Evolutionary conservation across 495 filamentous ascomycete genomes (phyloP), one percentile per base, ranked within the genome.

Genomic region (Penicillium steckii): DNA sequence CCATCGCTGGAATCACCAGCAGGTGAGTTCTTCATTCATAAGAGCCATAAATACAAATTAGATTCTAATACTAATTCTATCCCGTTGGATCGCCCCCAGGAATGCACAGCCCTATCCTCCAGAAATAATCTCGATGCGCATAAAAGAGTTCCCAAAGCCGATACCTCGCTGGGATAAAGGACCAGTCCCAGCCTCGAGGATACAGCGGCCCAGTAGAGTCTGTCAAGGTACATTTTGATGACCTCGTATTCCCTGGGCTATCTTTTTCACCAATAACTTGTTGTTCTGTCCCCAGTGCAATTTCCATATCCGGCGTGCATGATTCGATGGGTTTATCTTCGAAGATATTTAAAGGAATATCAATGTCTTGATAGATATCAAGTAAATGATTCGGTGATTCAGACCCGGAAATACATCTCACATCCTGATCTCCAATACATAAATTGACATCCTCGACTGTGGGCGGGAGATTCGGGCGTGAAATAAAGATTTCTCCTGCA

Each of bases 121-220:
- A 94, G 66, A 98, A 98, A 64, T 98, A 98, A 70, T 98, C 94
- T 46, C 94, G 77, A 73, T 98, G 94, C 13, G 92, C 87, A 73
- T 91, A 91, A 66, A 97, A 88, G n/a, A 95, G 72, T 72, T 95
- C 83, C 89, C 95, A 94, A 8, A 92, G 77, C 64, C 85, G 85
- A 56, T 85, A 85, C 40, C 83, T 71, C 8, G 79, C 66, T 13
- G 89, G 87, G 17, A 91, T 66, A 22, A 70, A 55, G 47, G 71
- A 69, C 54, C 75, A 71, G 13, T 66, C 52, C 48, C 60, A 55
- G 5, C 44, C 43, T 21, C 64, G 42, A 10, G 49, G 55, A 13
- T 59, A 57, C 56, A 67, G 59, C 5, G 59, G 19, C 13, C 29
- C 40, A 15, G 51, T 52, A 21, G 48, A 55, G 57, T 58, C 56